phyloP scores from a whole-genome alignment of 2,329 filamentous ascomycete genomes.

The Hypoxylon sp. region DNA sequence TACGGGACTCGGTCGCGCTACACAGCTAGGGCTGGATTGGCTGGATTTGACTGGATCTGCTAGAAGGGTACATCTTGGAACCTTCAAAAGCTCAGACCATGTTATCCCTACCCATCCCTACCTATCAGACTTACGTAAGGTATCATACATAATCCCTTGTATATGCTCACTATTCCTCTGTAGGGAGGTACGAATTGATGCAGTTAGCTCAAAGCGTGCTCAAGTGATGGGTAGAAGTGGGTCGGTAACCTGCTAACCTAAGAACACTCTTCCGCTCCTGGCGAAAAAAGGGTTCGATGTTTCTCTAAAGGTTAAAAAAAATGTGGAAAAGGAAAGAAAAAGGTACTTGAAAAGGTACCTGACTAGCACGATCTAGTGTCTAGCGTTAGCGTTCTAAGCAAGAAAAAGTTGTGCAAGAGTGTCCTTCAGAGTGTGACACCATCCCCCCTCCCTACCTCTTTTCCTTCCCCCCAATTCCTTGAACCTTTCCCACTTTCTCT shows the following conservation, averaged over 20 bases:
- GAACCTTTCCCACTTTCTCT: conserved; percentile 47
- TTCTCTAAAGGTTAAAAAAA: conserved; percentile 6
- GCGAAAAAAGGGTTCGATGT: conserved; percentile 10
- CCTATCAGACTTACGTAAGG: conserved; percentile 41
- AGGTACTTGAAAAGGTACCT: conserved; percentile 26
- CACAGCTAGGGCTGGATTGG: conserved; percentile 35
- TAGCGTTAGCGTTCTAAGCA: conserved; percentile 14
- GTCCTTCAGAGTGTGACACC: conserved; percentile 43
- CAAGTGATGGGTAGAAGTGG: conserved; percentile 19
- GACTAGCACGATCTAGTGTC: conserved; percentile 16
- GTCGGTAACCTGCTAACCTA: conserved; percentile 28
- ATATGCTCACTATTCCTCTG: background rate
- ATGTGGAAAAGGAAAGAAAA: background rate
- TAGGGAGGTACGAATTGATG: conserved; percentile 2
- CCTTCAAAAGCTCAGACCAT: conserved; percentile 25
- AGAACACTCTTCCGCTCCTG: conserved; percentile 36
- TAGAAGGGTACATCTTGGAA: conserved; percentile 24
- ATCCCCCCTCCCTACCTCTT: conserved; percentile 36
- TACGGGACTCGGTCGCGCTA: conserved; percentile 34
- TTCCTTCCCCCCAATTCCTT: conserved; percentile 40
- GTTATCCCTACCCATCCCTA: background rate
- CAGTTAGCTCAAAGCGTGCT: conserved; percentile 19
- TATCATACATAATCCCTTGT: conserved; percentile 2
- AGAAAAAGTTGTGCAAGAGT: conserved; percentile 8
- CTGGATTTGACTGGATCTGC: background rate